These are phyloP conservation scores for Acephala macrosclerotiorum DNA, from an alignment of 2,329 filamentous ascomycete genomes.

Conservation along the genomic window DNA sequence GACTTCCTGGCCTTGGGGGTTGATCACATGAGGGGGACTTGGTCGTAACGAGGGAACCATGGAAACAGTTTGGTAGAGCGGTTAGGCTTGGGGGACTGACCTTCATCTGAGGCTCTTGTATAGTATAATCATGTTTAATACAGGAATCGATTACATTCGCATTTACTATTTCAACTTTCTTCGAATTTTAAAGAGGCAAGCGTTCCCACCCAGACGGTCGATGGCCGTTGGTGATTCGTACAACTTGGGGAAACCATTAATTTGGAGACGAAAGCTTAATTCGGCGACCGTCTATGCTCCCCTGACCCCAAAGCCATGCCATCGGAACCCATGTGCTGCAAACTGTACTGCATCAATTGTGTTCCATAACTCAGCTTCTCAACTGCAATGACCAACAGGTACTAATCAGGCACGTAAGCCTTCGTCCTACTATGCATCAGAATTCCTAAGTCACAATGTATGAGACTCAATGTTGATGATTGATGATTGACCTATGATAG, in stretches of 20 bases:
- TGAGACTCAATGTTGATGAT: background rate
- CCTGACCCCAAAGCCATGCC: background rate
- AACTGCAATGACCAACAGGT: background rate
- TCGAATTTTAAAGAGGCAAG: no score
- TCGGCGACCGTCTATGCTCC: background rate
- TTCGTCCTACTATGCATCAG: background rate
- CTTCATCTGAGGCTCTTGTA: no score
- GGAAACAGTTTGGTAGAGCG: no score
- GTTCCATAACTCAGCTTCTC: background rate
- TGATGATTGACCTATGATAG: background rate
- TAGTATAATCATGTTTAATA: no score
- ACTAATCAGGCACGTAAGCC: background rate
- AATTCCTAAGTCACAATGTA: background rate
- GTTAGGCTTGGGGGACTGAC: no score
- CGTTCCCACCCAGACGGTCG: background rate
- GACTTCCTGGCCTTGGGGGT: no score
- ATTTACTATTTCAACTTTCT: no score
- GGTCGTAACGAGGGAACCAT: no score
- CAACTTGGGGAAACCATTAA: background rate
- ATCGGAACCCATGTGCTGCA: slow-evolving; percentile 1
- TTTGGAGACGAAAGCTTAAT: background rate
- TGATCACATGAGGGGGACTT: no score
- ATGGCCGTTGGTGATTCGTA: background rate
- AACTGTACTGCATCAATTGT: background rate
- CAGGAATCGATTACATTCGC: no score